Percentiles rank a stretch among this genome's conserved stretches.
Evolutionary conservation across 495 filamentous ascomycete genomes (phyloP).

Genomic region (Aspergillus indologenus): DNA sequence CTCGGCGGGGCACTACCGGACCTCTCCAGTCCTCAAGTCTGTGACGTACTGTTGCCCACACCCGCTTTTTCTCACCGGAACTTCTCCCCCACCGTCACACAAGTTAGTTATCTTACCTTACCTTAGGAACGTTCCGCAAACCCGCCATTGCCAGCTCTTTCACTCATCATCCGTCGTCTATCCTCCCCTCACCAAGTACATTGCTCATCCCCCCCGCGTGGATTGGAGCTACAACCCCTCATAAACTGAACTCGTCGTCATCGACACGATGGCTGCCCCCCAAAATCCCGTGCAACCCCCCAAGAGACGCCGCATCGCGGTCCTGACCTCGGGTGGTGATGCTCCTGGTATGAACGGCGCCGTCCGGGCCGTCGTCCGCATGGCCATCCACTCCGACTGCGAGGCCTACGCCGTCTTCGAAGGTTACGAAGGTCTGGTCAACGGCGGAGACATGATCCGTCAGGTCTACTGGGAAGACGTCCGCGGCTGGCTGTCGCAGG

Average conservation of each 20-base stretch:
- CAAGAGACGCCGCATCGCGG: conserved; percentile 78
- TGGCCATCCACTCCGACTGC: conserved; percentile 81
- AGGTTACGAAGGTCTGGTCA: conserved; percentile 93
- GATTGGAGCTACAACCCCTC: background rate
- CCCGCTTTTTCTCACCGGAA: conserved; percentile 48
- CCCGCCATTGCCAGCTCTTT: conserved; percentile 7
- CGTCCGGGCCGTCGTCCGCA: conserved; percentile 90
- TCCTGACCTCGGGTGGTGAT: conserved; percentile 97
- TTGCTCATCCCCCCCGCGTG: background rate
- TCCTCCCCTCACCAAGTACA: conserved; percentile 2
- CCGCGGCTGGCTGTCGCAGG: conserved; percentile 88
- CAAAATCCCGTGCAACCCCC: conserved; percentile 36
- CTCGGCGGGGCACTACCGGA: background rate
- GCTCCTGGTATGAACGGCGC: conserved; percentile 97
- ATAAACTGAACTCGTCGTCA: conserved; percentile 7
- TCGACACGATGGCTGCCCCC: conserved; percentile 31
- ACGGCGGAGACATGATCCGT: conserved; percentile 81
- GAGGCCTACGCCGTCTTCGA: conserved; percentile 89
- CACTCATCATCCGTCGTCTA: conserved; percentile 12
- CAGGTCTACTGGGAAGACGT: conserved; percentile 93
- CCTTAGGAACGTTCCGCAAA: conserved; percentile 14
- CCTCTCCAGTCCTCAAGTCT: conserved; percentile 12
- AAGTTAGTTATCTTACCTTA: conserved; percentile 16
- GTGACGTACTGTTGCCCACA: conserved; percentile 40
- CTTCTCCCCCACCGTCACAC: conserved; percentile 25